Conservation (phyloP, 2,329 filamentous ascomycete species). For the Sporothrix sp. region DNA sequence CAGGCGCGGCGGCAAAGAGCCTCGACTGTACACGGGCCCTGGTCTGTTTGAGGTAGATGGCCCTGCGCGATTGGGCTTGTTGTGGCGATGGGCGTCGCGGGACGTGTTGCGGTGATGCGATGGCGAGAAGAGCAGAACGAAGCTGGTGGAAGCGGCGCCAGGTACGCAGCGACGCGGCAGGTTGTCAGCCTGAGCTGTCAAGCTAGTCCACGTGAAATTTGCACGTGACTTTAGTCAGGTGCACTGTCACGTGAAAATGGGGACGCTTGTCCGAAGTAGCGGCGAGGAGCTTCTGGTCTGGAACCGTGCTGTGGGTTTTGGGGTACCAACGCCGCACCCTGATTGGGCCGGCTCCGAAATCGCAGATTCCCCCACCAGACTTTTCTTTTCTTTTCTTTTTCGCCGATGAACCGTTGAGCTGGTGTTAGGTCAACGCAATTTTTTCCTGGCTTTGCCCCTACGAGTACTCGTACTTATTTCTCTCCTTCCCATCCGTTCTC, state of each 20-base stretch:
- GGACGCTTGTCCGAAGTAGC: neutral
- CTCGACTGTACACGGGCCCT: too few species aligned
- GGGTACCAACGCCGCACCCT: neutral
- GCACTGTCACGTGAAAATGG: neutral
- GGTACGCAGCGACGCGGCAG: constrained; percentile 11
- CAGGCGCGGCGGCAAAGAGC: neutral
- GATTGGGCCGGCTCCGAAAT: constrained; percentile 10
- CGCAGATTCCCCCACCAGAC: constrained; percentile 9
- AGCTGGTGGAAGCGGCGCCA: constrained; percentile 9
- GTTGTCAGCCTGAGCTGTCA: constrained; percentile 12
- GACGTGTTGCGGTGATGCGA: constrained; percentile 5
- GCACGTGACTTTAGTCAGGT: neutral
- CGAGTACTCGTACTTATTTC: constrained; percentile 23
- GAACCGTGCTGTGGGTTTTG: neutral
- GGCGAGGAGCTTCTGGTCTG: too few species aligned
- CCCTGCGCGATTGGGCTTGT: neutral
- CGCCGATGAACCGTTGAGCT: neutral
- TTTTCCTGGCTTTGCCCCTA: constrained; percentile 5
- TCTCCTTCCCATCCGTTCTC: neutral
- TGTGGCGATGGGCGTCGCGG: neutral
- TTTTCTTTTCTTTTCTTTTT: constrained; percentile 1
- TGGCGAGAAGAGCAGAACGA: constrained; percentile 4
- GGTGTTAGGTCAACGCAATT: constrained; percentile 11
- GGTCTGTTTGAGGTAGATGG: neutral
- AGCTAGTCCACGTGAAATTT: too few species aligned